A percentile compares a stretch with the other conserved stretches of the same genome.
phyloP scores from a whole-genome alignment of 2,329 filamentous ascomycete species.

The Myriosclerotinia scirpicola region DNA sequence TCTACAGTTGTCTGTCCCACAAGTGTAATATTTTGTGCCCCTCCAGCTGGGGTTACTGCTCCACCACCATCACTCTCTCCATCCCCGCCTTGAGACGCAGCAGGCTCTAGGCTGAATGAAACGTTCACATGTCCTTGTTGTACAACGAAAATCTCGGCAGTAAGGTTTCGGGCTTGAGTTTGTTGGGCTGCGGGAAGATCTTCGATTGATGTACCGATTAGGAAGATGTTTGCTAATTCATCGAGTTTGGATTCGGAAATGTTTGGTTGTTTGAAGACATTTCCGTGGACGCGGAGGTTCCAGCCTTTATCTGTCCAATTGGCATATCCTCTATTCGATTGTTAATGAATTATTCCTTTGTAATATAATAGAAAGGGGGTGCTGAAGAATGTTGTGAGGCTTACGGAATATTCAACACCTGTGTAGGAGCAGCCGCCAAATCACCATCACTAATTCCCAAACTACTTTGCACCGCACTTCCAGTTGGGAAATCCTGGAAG shows the following conservation, averaged over 20 bases:
- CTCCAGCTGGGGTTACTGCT: slow-evolving; percentile 55
- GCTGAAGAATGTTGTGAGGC: slow-evolving; percentile 26
- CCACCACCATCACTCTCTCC: slow-evolving; percentile 50
- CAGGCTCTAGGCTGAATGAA: slow-evolving; percentile 60
- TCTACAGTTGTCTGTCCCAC: slow-evolving; percentile 64
- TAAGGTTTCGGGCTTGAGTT: slow-evolving; percentile 71
- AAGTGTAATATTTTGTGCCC: slow-evolving; percentile 60
- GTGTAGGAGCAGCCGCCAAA: slow-evolving; percentile 62
- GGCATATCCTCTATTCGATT: slow-evolving; percentile 53
- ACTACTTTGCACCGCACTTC: slow-evolving; percentile 58
- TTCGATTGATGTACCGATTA: slow-evolving; percentile 63
- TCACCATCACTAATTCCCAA: slow-evolving; percentile 60
- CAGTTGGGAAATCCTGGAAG: slow-evolving; percentile 66
- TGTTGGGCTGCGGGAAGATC: slow-evolving; percentile 59
- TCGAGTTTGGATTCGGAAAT: slow-evolving; percentile 64
- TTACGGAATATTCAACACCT: slow-evolving; percentile 68
- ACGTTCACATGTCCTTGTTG: slow-evolving; percentile 67
- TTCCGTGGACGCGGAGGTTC: slow-evolving; percentile 75
- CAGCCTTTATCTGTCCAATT: slow-evolving; percentile 78
- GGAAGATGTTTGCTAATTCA: slow-evolving; percentile 67
- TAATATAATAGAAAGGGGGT: no score
- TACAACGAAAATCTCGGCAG: slow-evolving; percentile 70
- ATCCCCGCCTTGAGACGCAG: slow-evolving; percentile 53
- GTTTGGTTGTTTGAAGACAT: slow-evolving; percentile 77
- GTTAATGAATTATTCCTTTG: neutral